These are phyloP conservation scores for Fusarium sp. DNA, from an alignment of 2,329 filamentous ascomycete genomes.

Conservation along the genomic window DNA sequence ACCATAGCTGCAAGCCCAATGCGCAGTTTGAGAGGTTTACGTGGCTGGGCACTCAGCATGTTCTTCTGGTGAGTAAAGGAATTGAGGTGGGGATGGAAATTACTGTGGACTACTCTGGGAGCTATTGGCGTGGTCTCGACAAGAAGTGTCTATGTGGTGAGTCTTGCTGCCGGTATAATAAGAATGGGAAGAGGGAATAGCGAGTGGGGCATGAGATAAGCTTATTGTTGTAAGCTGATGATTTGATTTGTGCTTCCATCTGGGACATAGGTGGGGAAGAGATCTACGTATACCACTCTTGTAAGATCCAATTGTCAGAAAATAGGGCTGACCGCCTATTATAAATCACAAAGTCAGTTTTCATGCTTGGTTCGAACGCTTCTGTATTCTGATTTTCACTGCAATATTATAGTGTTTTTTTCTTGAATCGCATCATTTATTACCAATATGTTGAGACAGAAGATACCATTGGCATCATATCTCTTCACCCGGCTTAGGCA, in stretches of 20 bases:
- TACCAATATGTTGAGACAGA: slow-evolving; percentile 5
- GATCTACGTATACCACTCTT: not conserved
- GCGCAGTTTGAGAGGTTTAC: slow-evolving; percentile 7
- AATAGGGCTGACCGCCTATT: not conserved
- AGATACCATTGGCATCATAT: slow-evolving; percentile 7
- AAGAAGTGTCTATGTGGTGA: slow-evolving; percentile 6
- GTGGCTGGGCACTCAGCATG: not conserved
- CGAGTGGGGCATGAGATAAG: not conserved
- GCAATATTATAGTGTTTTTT: not conserved
- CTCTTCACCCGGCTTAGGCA: slow-evolving; percentile 16
- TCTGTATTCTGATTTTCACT: not conserved
- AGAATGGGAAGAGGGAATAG: not conserved
- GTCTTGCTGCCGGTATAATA: slow-evolving; percentile 9
- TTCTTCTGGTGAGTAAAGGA: slow-evolving; percentile 5
- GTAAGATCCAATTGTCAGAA: not conserved
- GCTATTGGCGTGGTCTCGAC: slow-evolving; percentile 2
- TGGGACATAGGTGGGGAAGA: not conserved
- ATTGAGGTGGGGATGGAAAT: slow-evolving; percentile 5
- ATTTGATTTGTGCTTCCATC: not conserved
- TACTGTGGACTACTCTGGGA: slow-evolving; percentile 4
- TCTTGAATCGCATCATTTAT: too few relatives aligned
- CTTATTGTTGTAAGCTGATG: not conserved
- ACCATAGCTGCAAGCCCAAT: slow-evolving; percentile 7
- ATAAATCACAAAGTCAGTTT: not conserved
- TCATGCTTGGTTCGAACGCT: too few relatives aligned